Base-by-base conservation (phyloP, 2,329 filamentous ascomycete species). In the Rhinocladiella mackenziei region DNA sequence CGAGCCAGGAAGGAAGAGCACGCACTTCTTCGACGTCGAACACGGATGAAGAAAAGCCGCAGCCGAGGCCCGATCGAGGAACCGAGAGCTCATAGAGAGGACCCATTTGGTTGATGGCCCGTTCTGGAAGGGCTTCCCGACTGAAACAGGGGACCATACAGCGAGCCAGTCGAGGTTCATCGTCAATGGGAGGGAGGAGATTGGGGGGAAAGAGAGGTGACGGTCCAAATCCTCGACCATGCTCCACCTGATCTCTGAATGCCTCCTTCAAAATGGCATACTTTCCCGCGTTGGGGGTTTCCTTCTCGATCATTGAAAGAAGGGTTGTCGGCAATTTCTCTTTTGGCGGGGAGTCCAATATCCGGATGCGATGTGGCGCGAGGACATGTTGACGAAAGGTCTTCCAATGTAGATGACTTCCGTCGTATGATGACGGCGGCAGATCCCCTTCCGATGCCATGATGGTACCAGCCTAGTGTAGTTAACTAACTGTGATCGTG, bases 191-290 rank as follows among this genome's bases (percentile, higher is more conserved):
- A 3, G 55, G 55, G 3, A 57, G 32, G 10, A 56, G 34, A 30
- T 56, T 55, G 4, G 50, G 51, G 2, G 55, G 54, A 22, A 57
- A 57, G 4, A 57, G 43, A 5, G 55, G 49, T 13, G 51, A 53
- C 2, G 51, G 48, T 9, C 54, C 55, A 41, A 57, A 55, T 3
- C 54, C 55, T 11, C 50, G 44, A 2, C 54, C 55, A 5, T 14
- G 42, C 11, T 40, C 37, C 9, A 56, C 49, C 28, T 55, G 54
- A 19, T 48, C 43, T 30, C 44, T 47, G 20, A 57, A 57, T 8
- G 41, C 32, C 13, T 39, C 17, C 17, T 42, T 51, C 20, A 55
- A 54, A 3, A 29, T 15, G n/a, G 45, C 37, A 20, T 51, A 55
- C n/a, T 46, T 48, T 3, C 29, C 25, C n/a, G 41, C 37, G 23